phyloP scores from a whole-genome alignment of 177 flowering plant species.

The Vitis hybrid region DNA sequence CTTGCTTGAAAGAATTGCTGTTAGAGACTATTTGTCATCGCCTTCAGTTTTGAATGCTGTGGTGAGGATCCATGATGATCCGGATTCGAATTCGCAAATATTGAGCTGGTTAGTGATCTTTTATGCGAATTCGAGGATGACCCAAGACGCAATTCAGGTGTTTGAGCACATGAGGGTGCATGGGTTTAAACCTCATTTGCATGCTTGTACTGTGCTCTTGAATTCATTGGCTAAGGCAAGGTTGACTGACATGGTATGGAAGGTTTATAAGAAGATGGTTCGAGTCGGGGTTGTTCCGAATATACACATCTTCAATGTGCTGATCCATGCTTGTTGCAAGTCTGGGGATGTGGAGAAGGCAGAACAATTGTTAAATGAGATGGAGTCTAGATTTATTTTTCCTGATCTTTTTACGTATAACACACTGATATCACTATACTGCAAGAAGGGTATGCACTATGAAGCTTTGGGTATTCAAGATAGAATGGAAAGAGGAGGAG shows the following conservation, averaged over 20 bases:
- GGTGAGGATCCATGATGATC: slow-evolving; percentile 31
- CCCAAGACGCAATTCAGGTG: slow-evolving; percentile 68
- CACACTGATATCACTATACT: slow-evolving; percentile 74
- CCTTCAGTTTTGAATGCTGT: slow-evolving; percentile 67
- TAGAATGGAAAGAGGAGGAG: slow-evolving; percentile 64
- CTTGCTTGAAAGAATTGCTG: slow-evolving; percentile 65
- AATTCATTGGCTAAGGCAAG: slow-evolving; percentile 64
- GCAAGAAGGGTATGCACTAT: slow-evolving; percentile 85
- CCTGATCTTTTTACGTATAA: slow-evolving; percentile 82
- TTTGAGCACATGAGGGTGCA: slow-evolving; percentile 67
- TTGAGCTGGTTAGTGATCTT: slow-evolving; percentile 81
- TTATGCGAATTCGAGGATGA: slow-evolving; percentile 61
- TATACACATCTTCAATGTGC: slow-evolving; percentile 71
- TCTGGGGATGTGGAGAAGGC: slow-evolving; percentile 77
- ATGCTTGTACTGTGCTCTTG: slow-evolving; percentile 75
- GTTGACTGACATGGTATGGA: slow-evolving; percentile 67
- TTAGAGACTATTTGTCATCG: slow-evolving; percentile 61
- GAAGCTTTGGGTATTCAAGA: slow-evolving; percentile 75
- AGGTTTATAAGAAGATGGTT: slow-evolving; percentile 60
- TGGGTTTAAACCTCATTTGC: slow-evolving; percentile 64
- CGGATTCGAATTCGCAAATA: slow-evolving; percentile 59
- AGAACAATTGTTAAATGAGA: slow-evolving; percentile 57
- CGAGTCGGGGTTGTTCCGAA: slow-evolving; percentile 67
- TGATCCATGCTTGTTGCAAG: slow-evolving; percentile 84
- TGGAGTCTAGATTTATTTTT: slow-evolving; percentile 48